Conservation (phyloP, 768 basidiomycete genomes). For the Cystofilobasidium macerans region DNA sequence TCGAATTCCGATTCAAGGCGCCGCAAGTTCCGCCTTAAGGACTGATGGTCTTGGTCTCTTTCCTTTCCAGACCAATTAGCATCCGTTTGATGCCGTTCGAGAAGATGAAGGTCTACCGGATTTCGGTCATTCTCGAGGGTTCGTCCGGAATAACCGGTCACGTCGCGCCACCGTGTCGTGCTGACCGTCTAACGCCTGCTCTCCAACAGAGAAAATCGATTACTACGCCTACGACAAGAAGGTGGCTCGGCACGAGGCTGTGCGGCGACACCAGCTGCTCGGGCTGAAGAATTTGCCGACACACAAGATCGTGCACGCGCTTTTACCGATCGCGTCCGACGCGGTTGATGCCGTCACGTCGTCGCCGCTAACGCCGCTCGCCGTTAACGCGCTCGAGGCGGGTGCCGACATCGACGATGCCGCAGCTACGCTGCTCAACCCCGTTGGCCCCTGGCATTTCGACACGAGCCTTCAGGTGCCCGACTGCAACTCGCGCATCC, state of each 20-base stretch:
- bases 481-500: constrained; percentile 44
- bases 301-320: constrained; percentile 31
- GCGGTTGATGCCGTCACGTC: constrained; percentile 49
- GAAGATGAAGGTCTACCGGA: constrained; percentile 67
- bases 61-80: constrained; percentile 47
- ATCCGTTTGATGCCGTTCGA: constrained; percentile 71
- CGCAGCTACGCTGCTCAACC: constrained; percentile 39
- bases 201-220: constrained; percentile 60
- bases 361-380: constrained; percentile 55
- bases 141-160: constrained; percentile 5
- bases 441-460: constrained; percentile 72
- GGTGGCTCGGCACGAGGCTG: constrained; percentile 58
- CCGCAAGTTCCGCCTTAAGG: not conserved
- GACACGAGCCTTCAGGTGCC: constrained; percentile 61
- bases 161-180: not conserved
- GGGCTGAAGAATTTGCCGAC: constrained; percentile 46
- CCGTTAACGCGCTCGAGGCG: constrained; percentile 37
- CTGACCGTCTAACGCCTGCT: not conserved
- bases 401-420: constrained; percentile 32
- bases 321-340: constrained; percentile 70
- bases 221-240: constrained; percentile 62
- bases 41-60: too few relatives aligned
- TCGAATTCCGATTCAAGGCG: not conserved
- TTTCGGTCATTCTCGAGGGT: constrained; percentile 74
- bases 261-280: constrained; percentile 53